phyloP scores from a whole-genome alignment of 495 filamentous ascomycete species.

The Ramalina peruviana region DNA sequence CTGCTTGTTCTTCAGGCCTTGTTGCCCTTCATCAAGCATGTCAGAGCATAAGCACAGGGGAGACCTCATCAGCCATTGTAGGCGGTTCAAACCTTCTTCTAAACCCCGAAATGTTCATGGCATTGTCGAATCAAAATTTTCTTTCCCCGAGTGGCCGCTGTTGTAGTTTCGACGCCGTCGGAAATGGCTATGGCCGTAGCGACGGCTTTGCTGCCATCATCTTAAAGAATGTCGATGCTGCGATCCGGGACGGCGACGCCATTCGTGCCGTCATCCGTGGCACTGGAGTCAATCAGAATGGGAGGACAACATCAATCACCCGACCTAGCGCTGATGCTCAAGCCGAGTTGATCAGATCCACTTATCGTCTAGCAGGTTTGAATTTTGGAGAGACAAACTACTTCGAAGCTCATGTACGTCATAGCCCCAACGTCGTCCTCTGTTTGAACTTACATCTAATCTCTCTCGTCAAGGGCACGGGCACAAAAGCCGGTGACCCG shows the following conservation, averaged over 20 bases:
- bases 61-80: slow-evolving; percentile 23
- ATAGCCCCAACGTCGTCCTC: not conserved
- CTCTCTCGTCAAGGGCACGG: slow-evolving; percentile 6
- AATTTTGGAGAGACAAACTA: slow-evolving; percentile 27
- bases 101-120: slow-evolving; percentile 9
- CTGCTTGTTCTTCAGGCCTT: slow-evolving; percentile 34
- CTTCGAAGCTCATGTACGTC: slow-evolving; percentile 23
- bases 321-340: slow-evolving; percentile 28
- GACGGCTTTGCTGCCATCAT: slow-evolving; percentile 29
- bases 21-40: slow-evolving; percentile 30
- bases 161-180: slow-evolving; percentile 27
- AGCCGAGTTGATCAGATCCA: slow-evolving; percentile 26
- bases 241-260: slow-evolving; percentile 25
- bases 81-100: slow-evolving; percentile 13
- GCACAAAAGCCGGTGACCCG: slow-evolving; percentile 24
- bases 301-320: slow-evolving; percentile 31
- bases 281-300: slow-evolving; percentile 34
- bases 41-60: slow-evolving; percentile 27
- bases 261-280: slow-evolving; percentile 25
- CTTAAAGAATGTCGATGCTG: slow-evolving; percentile 22
- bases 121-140: slow-evolving; percentile 13
- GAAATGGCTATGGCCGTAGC: slow-evolving; percentile 22
- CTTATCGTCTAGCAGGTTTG: slow-evolving; percentile 25
- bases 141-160: slow-evolving; percentile 20
- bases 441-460: not conserved